Evolutionary conservation across 441 rosid species (phyloP).

Genomic region (Flueggea neowawraea): DNA sequence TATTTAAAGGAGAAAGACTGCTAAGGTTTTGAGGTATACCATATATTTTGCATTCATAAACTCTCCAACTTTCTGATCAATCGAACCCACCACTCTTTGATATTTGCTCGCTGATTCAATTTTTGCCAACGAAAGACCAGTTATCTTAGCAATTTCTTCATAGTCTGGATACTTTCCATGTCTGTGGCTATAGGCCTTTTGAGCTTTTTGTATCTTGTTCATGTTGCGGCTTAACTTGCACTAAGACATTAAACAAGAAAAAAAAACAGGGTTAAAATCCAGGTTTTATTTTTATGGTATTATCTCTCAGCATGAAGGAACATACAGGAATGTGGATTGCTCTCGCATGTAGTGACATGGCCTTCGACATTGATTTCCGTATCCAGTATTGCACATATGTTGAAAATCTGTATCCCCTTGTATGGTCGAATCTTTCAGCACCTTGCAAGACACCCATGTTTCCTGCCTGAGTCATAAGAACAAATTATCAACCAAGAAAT

Average conservation of each 20-base stretch:
- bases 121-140: slow-evolving; percentile 58
- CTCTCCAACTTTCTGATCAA: slow-evolving; percentile 64
- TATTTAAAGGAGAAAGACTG: not conserved
- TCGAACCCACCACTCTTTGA: slow-evolving; percentile 70
- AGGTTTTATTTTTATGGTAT: not conserved
- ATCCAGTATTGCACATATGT: slow-evolving; percentile 92
- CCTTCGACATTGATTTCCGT: slow-evolving; percentile 59
- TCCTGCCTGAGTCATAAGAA: slow-evolving; percentile 56
- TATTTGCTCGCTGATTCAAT: slow-evolving; percentile 66
- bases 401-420: slow-evolving; percentile 80
- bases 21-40: slow-evolving; percentile 31
- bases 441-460: slow-evolving; percentile 77
- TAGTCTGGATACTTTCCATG: slow-evolving; percentile 55
- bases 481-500: slow-evolving; percentile 1
- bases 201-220: slow-evolving; percentile 63
- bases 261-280: slow-evolving; percentile 15
- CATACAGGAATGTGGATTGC: slow-evolving; percentile 69
- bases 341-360: slow-evolving; percentile 57
- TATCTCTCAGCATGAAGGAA: slow-evolving; percentile 14
- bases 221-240: slow-evolving; percentile 42
- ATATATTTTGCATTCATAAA: slow-evolving; percentile 41
- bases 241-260: slow-evolving; percentile 28
- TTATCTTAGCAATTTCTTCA: slow-evolving; percentile 54
- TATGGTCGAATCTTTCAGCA: slow-evolving; percentile 78
- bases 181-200: slow-evolving; percentile 42